phyloP scores from a whole-genome alignment of 805 yeast genomes.

The Metschnikowia henanensis region DNA sequence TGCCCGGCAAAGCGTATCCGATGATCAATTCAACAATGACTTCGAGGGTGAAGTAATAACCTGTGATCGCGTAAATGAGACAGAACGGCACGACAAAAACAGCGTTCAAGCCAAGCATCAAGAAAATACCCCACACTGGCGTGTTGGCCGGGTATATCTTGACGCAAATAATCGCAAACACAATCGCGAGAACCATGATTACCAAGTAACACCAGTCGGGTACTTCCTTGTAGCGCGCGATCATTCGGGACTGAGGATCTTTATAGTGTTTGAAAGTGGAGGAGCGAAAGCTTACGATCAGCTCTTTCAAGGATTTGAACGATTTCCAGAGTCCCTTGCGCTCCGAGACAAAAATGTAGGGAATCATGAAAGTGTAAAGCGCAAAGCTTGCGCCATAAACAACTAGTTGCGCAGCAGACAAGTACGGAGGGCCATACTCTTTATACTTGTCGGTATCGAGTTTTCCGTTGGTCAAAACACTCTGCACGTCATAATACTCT shows the following conservation, averaged over 20 bases:
- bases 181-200: slow-evolving; percentile 31
- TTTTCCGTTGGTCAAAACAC: slow-evolving; percentile 1
- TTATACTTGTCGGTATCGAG: slow-evolving; percentile 23
- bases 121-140: slow-evolving; percentile 44
- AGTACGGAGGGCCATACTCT: slow-evolving; percentile 30
- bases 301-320: slow-evolving; percentile 13
- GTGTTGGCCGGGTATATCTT: slow-evolving; percentile 41
- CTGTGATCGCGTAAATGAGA: slow-evolving; percentile 33
- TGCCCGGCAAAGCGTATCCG: slow-evolving; percentile 47
- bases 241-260: slow-evolving; percentile 52
- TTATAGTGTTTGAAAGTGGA: slow-evolving; percentile 18
- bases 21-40: slow-evolving; percentile 42
- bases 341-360: slow-evolving; percentile 11
- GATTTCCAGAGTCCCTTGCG: slow-evolving; percentile 11
- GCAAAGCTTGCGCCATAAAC: slow-evolving; percentile 30
- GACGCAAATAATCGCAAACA: slow-evolving; percentile 37
- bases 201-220: slow-evolving; percentile 46
- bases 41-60: slow-evolving; percentile 38
- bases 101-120: slow-evolving; percentile 38
- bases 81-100: slow-evolving; percentile 41
- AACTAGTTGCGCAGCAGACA: slow-evolving; percentile 30
- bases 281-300: slow-evolving; percentile 16
- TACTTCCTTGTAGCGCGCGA: slow-evolving; percentile 41
- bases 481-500: neutral
- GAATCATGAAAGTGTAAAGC: slow-evolving; percentile 25